Evolutionary conservation across 352 stramenopile species (phyloP).

Genomic region (Globisporangium irregulare): DNA sequence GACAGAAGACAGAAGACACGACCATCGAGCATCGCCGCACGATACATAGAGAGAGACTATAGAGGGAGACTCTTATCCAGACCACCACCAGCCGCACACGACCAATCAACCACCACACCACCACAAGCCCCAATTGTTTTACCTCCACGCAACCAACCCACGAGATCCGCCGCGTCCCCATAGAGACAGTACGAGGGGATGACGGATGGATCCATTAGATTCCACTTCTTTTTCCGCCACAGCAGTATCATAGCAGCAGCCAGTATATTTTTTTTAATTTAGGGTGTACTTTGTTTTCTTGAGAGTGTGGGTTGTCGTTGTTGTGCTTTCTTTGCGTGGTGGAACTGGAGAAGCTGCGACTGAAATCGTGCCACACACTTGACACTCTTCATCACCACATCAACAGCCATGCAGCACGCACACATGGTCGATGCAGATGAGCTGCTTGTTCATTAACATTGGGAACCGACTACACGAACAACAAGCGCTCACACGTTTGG

Average conservation of each 20-base stretch:
- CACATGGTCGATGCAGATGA: too few relatives aligned
- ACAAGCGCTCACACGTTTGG: not conserved
- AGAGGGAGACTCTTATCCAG: slow-evolving; percentile 1
- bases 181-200: slow-evolving; percentile 10
- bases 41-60: slow-evolving; percentile 6
- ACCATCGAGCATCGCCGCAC: not conserved
- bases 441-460: too few relatives aligned
- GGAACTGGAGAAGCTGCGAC: too few relatives aligned
- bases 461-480: too few relatives aligned
- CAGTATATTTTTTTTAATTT: slow-evolving; percentile 11
- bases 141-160: not conserved
- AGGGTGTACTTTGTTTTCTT: not conserved
- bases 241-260: slow-evolving; percentile 15
- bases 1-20: not conserved
- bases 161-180: not conserved
- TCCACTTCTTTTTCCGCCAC: not conserved
- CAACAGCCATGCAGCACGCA: too few relatives aligned
- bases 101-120: not conserved
- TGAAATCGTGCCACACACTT: too few relatives aligned
- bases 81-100: not conserved
- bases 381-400: too few relatives aligned
- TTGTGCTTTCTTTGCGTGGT: not conserved
- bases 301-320: too few relatives aligned
- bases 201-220: slow-evolving; percentile 1
- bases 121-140: not conserved